These are phyloP conservation scores for Beta lomatogona DNA, from an alignment of 179 eudicot genomes.

Conservation along the genomic window DNA sequence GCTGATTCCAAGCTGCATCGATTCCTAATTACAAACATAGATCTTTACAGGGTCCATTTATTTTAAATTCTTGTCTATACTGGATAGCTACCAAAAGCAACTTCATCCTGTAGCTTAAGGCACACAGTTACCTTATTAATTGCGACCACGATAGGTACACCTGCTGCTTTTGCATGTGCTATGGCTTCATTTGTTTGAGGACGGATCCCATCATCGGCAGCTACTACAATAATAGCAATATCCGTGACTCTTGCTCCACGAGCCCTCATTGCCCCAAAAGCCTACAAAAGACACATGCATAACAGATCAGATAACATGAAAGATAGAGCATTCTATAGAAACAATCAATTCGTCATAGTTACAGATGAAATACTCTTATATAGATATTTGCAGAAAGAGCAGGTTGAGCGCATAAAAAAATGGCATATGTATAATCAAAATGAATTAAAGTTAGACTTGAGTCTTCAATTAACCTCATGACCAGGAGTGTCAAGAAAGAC, in stretches of 20 bases:
- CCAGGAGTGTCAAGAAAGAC: conserved; percentile 99
- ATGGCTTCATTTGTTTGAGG: conserved; percentile 96
- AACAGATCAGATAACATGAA: conserved; percentile 13
- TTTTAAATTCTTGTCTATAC: background rate
- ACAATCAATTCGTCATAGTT: background rate
- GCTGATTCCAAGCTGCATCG: background rate
- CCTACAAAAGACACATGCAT: conserved; percentile 41
- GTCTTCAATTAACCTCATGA: conserved; percentile 61
- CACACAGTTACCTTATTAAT: conserved; percentile 73
- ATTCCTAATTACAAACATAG: background rate
- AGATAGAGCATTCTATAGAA: background rate
- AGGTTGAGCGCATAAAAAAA: background rate
- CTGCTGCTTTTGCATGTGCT: conserved; percentile 98
- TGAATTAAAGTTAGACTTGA: background rate
- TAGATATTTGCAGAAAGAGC: background rate
- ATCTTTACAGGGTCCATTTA: conserved; percentile 7
- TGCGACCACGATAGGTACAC: conserved; percentile 89
- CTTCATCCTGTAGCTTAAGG: background rate
- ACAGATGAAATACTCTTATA: background rate
- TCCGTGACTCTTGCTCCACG: conserved; percentile 98
- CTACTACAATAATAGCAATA: conserved; percentile 91
- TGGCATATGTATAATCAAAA: background rate
- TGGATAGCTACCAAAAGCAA: background rate
- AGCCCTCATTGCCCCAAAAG: conserved; percentile 99
- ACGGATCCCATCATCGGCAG: conserved; percentile 97